A percentile compares a stretch with the other conserved stretches of the same genome.
Conservation (phyloP, 176 grass and related monocot species). For the Oryza coarctata region DNA sequence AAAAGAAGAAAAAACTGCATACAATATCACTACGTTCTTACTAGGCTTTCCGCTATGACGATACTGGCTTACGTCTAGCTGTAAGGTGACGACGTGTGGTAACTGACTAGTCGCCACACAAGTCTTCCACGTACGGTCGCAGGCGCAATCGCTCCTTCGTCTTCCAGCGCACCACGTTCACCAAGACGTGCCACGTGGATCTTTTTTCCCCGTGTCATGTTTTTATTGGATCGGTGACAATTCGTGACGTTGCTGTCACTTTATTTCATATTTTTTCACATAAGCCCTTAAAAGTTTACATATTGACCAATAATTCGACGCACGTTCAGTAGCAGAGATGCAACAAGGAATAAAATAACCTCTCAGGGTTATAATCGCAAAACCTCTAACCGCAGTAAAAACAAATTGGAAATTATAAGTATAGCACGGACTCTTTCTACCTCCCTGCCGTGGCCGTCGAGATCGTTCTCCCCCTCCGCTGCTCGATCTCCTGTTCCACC, state of each 20-base stretch:
- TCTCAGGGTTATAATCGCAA: not conserved
- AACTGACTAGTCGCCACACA: not conserved
- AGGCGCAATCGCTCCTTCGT: not conserved
- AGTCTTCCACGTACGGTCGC: not conserved
- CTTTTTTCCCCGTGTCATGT: conserved; percentile 9
- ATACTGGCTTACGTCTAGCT: not conserved
- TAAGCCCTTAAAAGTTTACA: not conserved
- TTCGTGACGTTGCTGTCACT: conserved; percentile 24
- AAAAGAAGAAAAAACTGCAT: not conserved
- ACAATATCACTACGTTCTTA: no score
- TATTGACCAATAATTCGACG: not conserved
- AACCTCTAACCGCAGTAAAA: not conserved
- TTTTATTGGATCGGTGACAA: conserved; percentile 49
- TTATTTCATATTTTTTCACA: not conserved
- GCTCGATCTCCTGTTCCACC: conserved; percentile 18
- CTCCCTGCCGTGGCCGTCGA: conserved; percentile 39
- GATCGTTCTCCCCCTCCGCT: conserved; percentile 39
- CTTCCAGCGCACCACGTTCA: conserved; percentile 62
- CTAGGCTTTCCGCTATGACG: no score
- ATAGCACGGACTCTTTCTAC: conserved; percentile 1
- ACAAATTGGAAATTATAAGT: conserved; percentile 14
- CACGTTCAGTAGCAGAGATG: not conserved
- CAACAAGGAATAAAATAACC: not conserved
- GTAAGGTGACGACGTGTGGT: not conserved
- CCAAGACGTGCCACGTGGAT: conserved; percentile 59